These are phyloP conservation scores for Starmerella asiatica DNA, from an alignment of 805 yeast species.

Conservation along the genomic window DNA sequence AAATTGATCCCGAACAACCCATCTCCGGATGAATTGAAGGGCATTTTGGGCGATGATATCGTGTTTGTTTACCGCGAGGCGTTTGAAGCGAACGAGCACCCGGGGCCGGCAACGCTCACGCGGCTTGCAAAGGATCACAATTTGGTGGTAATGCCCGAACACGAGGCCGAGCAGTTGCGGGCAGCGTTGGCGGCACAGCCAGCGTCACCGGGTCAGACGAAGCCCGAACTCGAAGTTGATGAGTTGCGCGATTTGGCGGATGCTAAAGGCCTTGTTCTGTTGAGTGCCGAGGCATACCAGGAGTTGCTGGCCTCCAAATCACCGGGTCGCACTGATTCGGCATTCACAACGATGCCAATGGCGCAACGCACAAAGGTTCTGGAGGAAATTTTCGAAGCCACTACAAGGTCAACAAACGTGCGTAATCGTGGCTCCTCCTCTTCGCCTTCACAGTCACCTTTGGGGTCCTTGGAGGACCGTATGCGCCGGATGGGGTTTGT, in stretches of 20 bases:
- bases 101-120: conserved; percentile 15
- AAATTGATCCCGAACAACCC: conserved; percentile 14
- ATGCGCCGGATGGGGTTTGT: conserved; percentile 26
- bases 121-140: conserved; percentile 18
- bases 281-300: conserved; percentile 10
- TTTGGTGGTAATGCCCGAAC: conserved; percentile 17
- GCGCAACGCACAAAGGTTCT: conserved; percentile 9
- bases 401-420: conserved; percentile 3
- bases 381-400: conserved; percentile 7
- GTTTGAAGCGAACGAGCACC: conserved; percentile 14
- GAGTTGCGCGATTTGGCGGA: conserved; percentile 6
- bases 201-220: background rate
- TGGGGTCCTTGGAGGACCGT: conserved; percentile 24
- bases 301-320: conserved; percentile 2
- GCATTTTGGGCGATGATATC: conserved; percentile 6
- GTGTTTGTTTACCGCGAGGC: conserved; percentile 15
- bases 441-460: conserved; percentile 1
- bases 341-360: conserved; percentile 11
- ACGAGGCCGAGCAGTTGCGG: conserved; percentile 12
- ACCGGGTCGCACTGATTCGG: background rate
- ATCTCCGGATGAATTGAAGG: conserved; percentile 10
- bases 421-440: background rate
- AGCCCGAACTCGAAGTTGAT: conserved; percentile 1
- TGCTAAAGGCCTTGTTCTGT: conserved; percentile 3
- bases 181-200: conserved; percentile 10